Base-by-base conservation (phyloP, 2,329 filamentous ascomycete species). In the Penicillium sp. region DNA sequence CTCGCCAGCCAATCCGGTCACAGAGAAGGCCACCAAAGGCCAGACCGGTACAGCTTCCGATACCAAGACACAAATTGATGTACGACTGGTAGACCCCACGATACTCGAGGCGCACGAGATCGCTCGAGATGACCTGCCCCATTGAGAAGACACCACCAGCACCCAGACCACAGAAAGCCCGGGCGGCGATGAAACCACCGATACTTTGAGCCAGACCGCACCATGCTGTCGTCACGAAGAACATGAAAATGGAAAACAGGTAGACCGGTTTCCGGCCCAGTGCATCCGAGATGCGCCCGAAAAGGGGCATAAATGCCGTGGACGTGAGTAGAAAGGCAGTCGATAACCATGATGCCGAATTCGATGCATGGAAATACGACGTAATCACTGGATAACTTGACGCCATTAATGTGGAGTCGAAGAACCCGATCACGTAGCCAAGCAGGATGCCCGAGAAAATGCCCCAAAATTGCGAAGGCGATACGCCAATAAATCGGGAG, bases 391-490 rank as follows among this genome's bases (percentile, higher is more conserved):
- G 90, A 74, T 95, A 91, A 45, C 85, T 89, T 2, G 89, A 92
- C 4, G 90, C 90, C 90, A 94, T 93, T 66, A 94, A 84, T 4
- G 90, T 94, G 11, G 85, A 84, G 78, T 94, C 91, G 71, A 94
- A 93, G 72, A 82, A 87, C 8, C 74, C 78, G 57, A 81, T 75
- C 63, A 88, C 84, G 69, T 85, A 85, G 4, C 81, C 81, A n/a
- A 83, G 71, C 62, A 89, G 76, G 51, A 89, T 80, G 54, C 84
- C 83, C 6, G 77, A 66, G 70, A 89, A 90, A 58, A 89, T 84
- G 62, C 86, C 71, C 83, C 85, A 87, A 77, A 91, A 90, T 33
- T 82, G 80, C 13, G 68, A 67, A 1, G 75, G 74, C 0, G 74
- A 75, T 13, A 79, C 72, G 54, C 77, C 72, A 43, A 77, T 74